A percentile compares a stretch with the other conserved stretches of the same genome.
phyloP scores from a whole-genome alignment of 352 stramenopile species.

The Aphanomyces stellatus region DNA sequence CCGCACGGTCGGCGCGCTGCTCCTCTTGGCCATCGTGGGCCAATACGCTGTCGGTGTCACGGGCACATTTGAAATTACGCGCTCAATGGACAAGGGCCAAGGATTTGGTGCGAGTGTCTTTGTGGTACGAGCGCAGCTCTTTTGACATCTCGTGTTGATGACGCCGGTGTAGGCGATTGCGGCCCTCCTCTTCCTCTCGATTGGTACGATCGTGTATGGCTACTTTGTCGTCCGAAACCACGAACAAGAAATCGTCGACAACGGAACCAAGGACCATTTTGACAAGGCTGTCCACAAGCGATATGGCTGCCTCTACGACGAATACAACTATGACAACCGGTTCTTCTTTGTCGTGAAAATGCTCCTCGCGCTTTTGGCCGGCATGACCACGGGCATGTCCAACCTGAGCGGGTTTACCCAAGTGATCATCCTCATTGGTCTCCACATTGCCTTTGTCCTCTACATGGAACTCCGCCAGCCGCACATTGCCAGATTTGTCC shows the following conservation, averaged over 20 bases:
- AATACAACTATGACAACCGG: slow-evolving; percentile 79
- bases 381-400: slow-evolving; percentile 74
- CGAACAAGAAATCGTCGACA: slow-evolving; percentile 70
- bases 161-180: slow-evolving; percentile 31
- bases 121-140: slow-evolving; percentile 24
- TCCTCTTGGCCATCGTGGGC: slow-evolving; percentile 78
- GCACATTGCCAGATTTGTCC: slow-evolving; percentile 71
- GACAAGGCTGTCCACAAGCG: slow-evolving; percentile 72
- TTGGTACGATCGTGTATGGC: slow-evolving; percentile 73
- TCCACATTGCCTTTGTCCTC: slow-evolving; percentile 74
- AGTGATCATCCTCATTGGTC: slow-evolving; percentile 58
- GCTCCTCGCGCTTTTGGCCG: slow-evolving; percentile 56
- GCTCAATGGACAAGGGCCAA: slow-evolving; percentile 49
- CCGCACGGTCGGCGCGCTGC: slow-evolving; percentile 65
- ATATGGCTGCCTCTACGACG: slow-evolving; percentile 78
- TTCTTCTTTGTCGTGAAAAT: slow-evolving; percentile 85
- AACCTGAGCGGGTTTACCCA: slow-evolving; percentile 68
- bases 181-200: slow-evolving; percentile 52
- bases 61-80: slow-evolving; percentile 81
- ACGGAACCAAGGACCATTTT: slow-evolving; percentile 77
- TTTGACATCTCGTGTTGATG: neutral
- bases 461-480: slow-evolving; percentile 79
- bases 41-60: slow-evolving; percentile 78
- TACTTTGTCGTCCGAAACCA: slow-evolving; percentile 60
- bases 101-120: slow-evolving; percentile 47